Evolutionary conservation across 108 stramenopile genomes (phyloP).

Genomic region (Nitzschia palea): DNA sequence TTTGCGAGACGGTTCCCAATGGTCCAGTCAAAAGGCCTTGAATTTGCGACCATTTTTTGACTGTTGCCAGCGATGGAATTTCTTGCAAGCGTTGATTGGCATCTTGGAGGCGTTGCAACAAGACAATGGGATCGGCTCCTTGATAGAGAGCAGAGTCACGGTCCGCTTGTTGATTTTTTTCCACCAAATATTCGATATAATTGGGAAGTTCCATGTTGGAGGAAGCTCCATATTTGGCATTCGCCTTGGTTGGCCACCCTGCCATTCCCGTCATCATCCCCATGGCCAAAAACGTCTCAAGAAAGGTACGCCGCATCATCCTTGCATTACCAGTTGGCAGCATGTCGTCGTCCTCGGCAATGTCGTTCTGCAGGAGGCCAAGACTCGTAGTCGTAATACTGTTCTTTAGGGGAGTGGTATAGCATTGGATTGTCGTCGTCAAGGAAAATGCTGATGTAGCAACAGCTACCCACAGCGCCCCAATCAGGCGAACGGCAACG

Average conservation of each 20-base stretch:
- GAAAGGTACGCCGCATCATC: too few species aligned
- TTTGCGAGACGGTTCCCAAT: conserved; percentile 60
- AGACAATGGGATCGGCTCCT: conserved; percentile 51
- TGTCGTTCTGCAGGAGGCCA: too few species aligned
- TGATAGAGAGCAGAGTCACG: conserved; percentile 46
- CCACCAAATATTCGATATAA: conserved; percentile 71
- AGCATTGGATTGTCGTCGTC: too few species aligned
- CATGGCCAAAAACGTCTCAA: background rate
- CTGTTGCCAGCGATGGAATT: conserved; percentile 45
- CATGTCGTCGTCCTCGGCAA: too few species aligned
- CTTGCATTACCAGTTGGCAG: too few species aligned
- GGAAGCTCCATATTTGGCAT: conserved; percentile 49
- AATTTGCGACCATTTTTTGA: conserved; percentile 69
- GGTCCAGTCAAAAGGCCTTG: conserved; percentile 71
- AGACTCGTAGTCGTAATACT: too few species aligned
- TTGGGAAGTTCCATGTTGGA: conserved; percentile 65
- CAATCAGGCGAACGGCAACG: too few species aligned
- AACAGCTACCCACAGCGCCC: too few species aligned
- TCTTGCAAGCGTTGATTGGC: conserved; percentile 47
- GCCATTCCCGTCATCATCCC: background rate
- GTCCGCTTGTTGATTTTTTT: conserved; percentile 51
- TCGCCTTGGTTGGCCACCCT: conserved; percentile 8
- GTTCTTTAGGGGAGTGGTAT: too few species aligned
- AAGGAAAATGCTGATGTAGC: too few species aligned
- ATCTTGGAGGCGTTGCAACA: conserved; percentile 45